Evolutionary conservation across 306 rosid genomes (phyloP).

Genomic region (Elaeagnus macrophylla): DNA sequence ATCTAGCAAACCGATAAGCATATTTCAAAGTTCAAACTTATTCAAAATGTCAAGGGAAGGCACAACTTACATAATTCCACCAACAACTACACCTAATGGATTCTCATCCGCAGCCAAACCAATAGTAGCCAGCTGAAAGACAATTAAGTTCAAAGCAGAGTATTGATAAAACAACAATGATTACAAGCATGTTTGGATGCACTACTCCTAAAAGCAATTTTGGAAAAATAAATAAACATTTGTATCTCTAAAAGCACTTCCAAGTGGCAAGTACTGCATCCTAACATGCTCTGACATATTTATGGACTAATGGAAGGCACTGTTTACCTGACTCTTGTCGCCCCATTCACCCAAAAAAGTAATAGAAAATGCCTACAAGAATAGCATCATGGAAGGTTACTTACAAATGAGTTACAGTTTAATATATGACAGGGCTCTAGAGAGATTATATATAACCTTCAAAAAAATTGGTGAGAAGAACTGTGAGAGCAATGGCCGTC

Average conservation of each 20-base stretch:
- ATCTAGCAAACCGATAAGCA: slow-evolving; percentile 1
- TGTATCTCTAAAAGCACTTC: no score
- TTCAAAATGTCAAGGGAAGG: slow-evolving; percentile 9
- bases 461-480: slow-evolving; percentile 71
- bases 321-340: slow-evolving; percentile 89
- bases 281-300: not conserved
- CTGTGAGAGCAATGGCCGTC: slow-evolving; percentile 48
- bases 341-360: slow-evolving; percentile 99
- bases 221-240: no score
- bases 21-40: not conserved
- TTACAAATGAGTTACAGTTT: slow-evolving; percentile 8
- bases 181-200: no score
- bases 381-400: slow-evolving; percentile 13
- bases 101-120: slow-evolving; percentile 95
- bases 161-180: slow-evolving; percentile 9
- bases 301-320: slow-evolving; percentile 7
- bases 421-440: slow-evolving; percentile 9
- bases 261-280: no score
- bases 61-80: slow-evolving; percentile 77
- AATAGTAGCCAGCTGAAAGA: slow-evolving; percentile 79
- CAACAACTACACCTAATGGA: slow-evolving; percentile 88
- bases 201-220: no score
- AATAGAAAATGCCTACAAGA: slow-evolving; percentile 79
- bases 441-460: slow-evolving; percentile 41
- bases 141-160: slow-evolving; percentile 12